Evolutionary conservation across 805 yeast species (phyloP).

Genomic region (Teunomyces barrocoloradensis): DNA sequence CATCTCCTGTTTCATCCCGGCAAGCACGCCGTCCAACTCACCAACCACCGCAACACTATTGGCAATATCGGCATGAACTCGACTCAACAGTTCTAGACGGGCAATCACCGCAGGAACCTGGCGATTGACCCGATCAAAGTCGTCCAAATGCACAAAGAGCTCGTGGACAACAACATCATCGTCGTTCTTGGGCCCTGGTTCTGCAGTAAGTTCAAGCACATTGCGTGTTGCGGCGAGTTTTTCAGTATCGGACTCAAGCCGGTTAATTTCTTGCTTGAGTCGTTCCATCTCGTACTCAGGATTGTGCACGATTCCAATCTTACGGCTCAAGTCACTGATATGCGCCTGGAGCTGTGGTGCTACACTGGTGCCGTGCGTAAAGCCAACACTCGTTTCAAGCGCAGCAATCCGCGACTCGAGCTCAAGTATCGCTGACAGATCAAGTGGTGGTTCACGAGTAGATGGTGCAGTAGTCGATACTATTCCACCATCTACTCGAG

Average conservation of each 20-base stretch:
- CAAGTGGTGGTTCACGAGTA: background rate
- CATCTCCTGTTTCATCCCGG: conserved; percentile 24
- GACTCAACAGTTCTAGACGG: conserved; percentile 31
- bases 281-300: conserved; percentile 29
- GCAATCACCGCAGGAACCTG: conserved; percentile 24
- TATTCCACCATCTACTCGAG: background rate
- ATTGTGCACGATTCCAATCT: conserved; percentile 31
- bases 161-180: conserved; percentile 20
- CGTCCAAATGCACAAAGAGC: conserved; percentile 23
- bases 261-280: conserved; percentile 22
- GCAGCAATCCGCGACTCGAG: conserved; percentile 24
- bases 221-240: conserved; percentile 15
- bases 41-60: conserved; percentile 22
- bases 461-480: too few species aligned
- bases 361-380: conserved; percentile 6
- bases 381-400: conserved; percentile 24
- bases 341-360: conserved; percentile 20
- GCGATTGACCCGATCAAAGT: conserved; percentile 20
- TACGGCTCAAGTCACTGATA: conserved; percentile 31
- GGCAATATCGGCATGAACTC: conserved; percentile 32
- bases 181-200: background rate
- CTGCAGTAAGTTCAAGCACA: conserved; percentile 9
- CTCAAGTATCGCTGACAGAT: conserved; percentile 13
- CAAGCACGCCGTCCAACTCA: conserved; percentile 27
- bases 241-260: conserved; percentile 27